phyloP scores from a whole-genome alignment of 1,284 basidiomycete genomes.

The Trichosporon sp. region DNA sequence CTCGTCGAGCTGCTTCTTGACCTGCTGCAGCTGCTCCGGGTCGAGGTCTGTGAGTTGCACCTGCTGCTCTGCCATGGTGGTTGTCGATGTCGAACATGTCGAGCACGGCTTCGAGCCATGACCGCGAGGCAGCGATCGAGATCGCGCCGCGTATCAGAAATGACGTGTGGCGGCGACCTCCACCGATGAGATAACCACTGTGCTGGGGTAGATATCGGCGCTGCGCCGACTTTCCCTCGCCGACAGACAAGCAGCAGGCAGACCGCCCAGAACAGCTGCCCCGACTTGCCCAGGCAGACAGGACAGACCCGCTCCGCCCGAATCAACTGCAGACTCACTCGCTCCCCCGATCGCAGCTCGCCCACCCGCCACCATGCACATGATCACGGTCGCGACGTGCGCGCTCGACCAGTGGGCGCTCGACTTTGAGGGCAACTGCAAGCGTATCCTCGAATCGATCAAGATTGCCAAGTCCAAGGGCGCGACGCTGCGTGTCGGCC shows the following conservation, averaged over 20 bases:
- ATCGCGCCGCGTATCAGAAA: not conserved
- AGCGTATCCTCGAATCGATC: conserved; percentile 87
- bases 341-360: not conserved
- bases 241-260: not conserved
- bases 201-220: conserved; percentile 1
- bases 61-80: conserved; percentile 58
- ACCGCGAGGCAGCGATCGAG: not conserved
- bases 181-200: not conserved
- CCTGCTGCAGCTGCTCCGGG: conserved; percentile 73
- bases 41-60: conserved; percentile 75
- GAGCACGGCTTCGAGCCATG: not conserved
- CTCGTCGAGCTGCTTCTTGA: conserved; percentile 83
- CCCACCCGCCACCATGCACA: conserved; percentile 23
- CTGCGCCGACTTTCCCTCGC: not conserved
- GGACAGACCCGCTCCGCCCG: not conserved
- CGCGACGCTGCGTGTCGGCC: conserved; percentile 92
- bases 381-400: conserved; percentile 73
- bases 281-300: not conserved
- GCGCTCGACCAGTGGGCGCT: conserved; percentile 95
- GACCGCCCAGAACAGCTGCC: not conserved
- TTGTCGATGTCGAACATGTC: not conserved
- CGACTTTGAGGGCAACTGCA: conserved; percentile 88
- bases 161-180: conserved; percentile 11
- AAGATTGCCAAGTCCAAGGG: conserved; percentile 77
- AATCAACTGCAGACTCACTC: not conserved